Evolutionary conservation across 2,329 filamentous ascomycete species (phyloP).

Genomic region (Xylariaceae sp.): DNA sequence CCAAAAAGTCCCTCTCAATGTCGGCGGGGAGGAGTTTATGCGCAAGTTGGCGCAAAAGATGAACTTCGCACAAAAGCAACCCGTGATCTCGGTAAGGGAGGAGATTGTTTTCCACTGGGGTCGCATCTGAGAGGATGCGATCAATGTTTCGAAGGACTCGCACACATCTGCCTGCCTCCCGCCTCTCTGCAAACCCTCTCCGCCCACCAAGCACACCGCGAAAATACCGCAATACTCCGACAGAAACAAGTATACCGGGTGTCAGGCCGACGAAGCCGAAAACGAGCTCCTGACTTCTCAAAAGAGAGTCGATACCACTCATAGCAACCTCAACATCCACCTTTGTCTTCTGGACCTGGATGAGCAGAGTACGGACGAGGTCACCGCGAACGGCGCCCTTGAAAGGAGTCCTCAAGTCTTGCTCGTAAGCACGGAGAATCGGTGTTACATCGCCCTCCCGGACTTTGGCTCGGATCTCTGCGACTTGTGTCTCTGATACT

Average conservation of each 20-base stretch:
- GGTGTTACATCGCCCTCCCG: constrained; percentile 89
- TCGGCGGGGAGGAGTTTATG: constrained; percentile 63
- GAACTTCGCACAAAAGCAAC: constrained; percentile 81
- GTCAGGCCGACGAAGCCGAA: constrained; percentile 97
- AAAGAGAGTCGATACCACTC: constrained; percentile 85
- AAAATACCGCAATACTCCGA: constrained; percentile 69
- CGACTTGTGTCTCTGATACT: constrained; percentile 63
- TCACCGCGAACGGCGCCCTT: constrained; percentile 79
- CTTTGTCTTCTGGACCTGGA: constrained; percentile 98
- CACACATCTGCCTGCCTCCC: constrained; percentile 63
- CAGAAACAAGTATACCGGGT: constrained; percentile 81
- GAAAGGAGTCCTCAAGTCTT: constrained; percentile 76
- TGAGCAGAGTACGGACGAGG: constrained; percentile 80
- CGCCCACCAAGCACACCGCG: constrained; percentile 63
- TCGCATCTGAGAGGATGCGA: constrained; percentile 64
- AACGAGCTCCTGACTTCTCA: constrained; percentile 94
- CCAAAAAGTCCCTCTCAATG: constrained; percentile 76
- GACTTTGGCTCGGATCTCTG: constrained; percentile 71
- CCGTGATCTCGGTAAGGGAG: constrained; percentile 91
- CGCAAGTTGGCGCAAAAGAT: constrained; percentile 69
- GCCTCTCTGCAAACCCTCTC: constrained; percentile 58
- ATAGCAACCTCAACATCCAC: constrained; percentile 96
- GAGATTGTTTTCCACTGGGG: constrained; percentile 65
- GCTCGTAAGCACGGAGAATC: constrained; percentile 84
- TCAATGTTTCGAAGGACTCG: constrained; percentile 84